Evolutionary conservation across 2,329 filamentous ascomycete species (phyloP), one percentile per base, ranked within the genome.

Genomic region (Exophiala phaeomuriformis): DNA sequence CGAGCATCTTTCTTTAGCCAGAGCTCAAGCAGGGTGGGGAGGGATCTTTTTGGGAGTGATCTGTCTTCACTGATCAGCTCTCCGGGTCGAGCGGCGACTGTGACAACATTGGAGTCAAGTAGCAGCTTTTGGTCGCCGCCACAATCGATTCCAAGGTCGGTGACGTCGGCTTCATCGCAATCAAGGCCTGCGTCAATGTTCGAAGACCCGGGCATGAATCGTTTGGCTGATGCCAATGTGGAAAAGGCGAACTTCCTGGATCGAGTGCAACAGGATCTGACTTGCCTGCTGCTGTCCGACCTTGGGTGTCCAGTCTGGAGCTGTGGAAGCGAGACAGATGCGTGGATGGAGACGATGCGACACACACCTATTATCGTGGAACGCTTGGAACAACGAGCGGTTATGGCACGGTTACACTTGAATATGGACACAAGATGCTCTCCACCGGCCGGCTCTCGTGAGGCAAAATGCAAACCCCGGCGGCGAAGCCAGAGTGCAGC

Each of bases 41-140:
- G 52, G 69, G 81, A 80, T 42, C 77, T 77, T 63, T 77, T 79
- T 1, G 75, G 76, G 1, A 74, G 81, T 1, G 86, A 89, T 59
- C 77, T 84, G 4, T 75, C 85, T 29, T 73, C 74, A 45, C 62
- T 74, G 51, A 68, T 70, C 56, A 85, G 90, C 64, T 80, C 81
- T 5, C 81, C 69, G n/a, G 66, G 69, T 3, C 83, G 60, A 82
- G 89, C 66, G 81, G 86, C 69, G 80, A 94, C 69, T 78, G 87
- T 55, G 66, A 79, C 63, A 41, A 83, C 85, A 0, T 84, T 85
- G 54, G 88, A 93, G 63, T 85, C 88, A 0, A 79, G 80, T 28
- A 83, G 82, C 10, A 93, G 89, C 0, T 94, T 91, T 66, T 96
- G 90, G 89, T 95, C 90, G 2, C 88, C 88, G 0, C 90, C 91